Conservation (phyloP, 2,329 filamentous ascomycete genomes). For the Colletotrichum tropicicola region DNA sequence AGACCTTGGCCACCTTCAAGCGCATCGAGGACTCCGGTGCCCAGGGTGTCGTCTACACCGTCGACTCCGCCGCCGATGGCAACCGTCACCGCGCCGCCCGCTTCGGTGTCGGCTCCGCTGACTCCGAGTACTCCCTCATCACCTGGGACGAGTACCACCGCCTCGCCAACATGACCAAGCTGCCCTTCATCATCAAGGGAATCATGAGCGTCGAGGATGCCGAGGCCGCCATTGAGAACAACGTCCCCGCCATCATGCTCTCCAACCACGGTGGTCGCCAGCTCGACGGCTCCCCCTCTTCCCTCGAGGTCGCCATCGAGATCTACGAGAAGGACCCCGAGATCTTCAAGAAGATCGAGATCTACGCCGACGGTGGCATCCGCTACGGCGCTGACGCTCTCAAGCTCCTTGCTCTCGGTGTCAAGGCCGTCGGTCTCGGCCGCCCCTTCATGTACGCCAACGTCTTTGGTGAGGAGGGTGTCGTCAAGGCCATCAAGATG, state of each 20-base stretch:
- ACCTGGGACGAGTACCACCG: constrained; percentile 48
- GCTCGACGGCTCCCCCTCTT: constrained; percentile 48
- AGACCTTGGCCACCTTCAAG: constrained; percentile 41
- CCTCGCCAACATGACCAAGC: constrained; percentile 43
- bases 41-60: constrained; percentile 47
- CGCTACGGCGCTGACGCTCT: constrained; percentile 52
- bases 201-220: constrained; percentile 48
- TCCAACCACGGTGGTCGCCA: constrained; percentile 55
- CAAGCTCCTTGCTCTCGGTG: constrained; percentile 54
- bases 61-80: constrained; percentile 49
- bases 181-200: constrained; percentile 52
- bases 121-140: constrained; percentile 26
- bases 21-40: constrained; percentile 43
- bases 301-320: constrained; percentile 49
- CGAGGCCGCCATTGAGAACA: constrained; percentile 42
- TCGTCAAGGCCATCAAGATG: constrained; percentile 52
- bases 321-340: constrained; percentile 47
- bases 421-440: constrained; percentile 55
- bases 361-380: constrained; percentile 52
- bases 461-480: constrained; percentile 58
- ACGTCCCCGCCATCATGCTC: constrained; percentile 46
- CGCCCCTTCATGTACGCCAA: constrained; percentile 63
- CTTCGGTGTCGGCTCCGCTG: constrained; percentile 47
- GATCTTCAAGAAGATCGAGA: constrained; percentile 48
- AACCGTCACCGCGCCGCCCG: constrained; percentile 51